Conservation (phyloP, 75 land plant genomes). For the Pinus albicaulis region DNA sequence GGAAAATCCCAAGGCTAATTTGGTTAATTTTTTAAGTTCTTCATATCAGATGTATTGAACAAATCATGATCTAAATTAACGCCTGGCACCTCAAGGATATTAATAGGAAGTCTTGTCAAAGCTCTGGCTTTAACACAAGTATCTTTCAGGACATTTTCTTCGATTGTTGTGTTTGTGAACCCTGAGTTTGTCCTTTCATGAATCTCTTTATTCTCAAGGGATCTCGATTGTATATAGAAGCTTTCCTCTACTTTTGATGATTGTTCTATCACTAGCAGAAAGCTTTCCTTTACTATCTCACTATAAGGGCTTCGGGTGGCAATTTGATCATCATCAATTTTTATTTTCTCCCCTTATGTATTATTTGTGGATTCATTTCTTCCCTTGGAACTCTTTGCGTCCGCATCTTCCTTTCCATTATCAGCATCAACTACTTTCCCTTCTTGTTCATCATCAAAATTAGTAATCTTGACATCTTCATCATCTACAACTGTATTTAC, state of each 20-base stretch:
- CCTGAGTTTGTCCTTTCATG: background rate
- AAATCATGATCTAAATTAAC: background rate
- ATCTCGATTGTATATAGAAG: background rate
- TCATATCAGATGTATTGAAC: background rate
- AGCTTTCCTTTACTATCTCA: background rate
- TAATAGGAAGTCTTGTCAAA: background rate
- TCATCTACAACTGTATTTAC: too few species aligned
- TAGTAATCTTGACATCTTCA: too few species aligned
- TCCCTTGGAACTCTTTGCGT: too few species aligned
- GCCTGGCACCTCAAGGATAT: background rate
- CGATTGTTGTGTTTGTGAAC: background rate
- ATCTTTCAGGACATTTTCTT: background rate
- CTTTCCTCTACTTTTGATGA: background rate
- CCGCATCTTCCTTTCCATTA: too few species aligned
- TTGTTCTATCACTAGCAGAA: background rate
- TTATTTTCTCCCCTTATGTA: too few species aligned
- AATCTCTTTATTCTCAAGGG: background rate
- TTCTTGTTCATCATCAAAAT: too few species aligned
- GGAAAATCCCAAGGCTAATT: background rate
- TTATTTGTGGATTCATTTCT: too few species aligned
- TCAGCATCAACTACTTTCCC: too few species aligned
- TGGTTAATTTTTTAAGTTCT: background rate
- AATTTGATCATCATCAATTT: too few species aligned
- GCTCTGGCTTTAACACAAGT: background rate
- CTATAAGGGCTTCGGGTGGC: too few species aligned